Evolutionary conservation across 129 eudicot species (phyloP), one percentile per base, ranked within the genome.

Genomic region (Chrysanthemum seticuspe): DNA sequence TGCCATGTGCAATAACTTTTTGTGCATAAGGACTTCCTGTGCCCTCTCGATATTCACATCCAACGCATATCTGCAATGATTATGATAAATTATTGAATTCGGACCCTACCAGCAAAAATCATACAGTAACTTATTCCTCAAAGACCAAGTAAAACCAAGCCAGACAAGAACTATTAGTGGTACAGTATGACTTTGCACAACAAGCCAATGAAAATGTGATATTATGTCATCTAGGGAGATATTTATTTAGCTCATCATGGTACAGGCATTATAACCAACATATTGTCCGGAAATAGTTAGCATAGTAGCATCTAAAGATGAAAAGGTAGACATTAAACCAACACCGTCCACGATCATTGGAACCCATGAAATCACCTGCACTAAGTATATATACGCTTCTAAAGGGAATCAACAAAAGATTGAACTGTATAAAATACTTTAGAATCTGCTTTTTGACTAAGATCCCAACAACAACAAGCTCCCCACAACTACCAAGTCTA

Each of bases 11-110:
- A 92, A 75, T 45, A 92, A 76, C 58, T 78, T 92, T 92, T 85
- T 87, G 82, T 92, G 98, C 82, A 89, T 63, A 49, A 92, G 85
- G 64, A 92, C 95, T 78, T 85, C 95, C 74, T 87, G 86, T 69
- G 91, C 95, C 79, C 88, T 82, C 82, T 89, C 98, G 44, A 81
- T 75, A 80, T 89, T 92, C 77, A 92, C 95, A 85, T 92, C 98
- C 82, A 89, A 68, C 1, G 95, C 96, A 85, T 92, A 92, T 73
- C 98, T 92, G 80, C 76, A 74, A 72, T 56, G 45, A 55, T 31
- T 45, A 50, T 52, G 2, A 49, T 72, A 59, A 10, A 29, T 74
- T 62, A 51, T 45, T 40, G 40, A 56, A 19, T 53, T 44, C 9
- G 50, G 1, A 31, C 61, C 27, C 48, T 45, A 48, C 7, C 40